A percentile compares a stretch with the other conserved stretches of the same genome.
Conservation (phyloP, 2,329 filamentous ascomycete genomes). For the Ophiostoma angusticollis region DNA sequence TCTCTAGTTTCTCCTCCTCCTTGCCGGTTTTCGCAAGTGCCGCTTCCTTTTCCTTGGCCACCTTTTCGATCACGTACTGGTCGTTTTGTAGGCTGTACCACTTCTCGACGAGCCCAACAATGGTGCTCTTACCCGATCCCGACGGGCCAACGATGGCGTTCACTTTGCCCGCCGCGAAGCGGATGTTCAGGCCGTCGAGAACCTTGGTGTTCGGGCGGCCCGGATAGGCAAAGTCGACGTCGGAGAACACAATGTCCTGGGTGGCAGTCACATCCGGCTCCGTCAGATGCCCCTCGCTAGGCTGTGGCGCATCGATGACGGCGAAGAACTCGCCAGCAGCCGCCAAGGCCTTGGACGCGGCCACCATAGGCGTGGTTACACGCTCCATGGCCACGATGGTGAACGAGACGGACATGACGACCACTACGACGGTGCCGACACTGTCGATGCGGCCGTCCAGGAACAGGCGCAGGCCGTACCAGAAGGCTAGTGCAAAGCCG, state of each 20-base stretch:
- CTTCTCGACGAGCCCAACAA: constrained; percentile 56
- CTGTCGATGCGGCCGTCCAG: constrained; percentile 32
- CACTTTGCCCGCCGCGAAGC: constrained; percentile 49
- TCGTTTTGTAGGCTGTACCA: constrained; percentile 36
- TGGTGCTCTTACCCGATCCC: constrained; percentile 62
- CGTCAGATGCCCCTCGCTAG: constrained; percentile 27
- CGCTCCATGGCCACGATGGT: constrained; percentile 43
- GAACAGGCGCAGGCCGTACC: constrained; percentile 45
- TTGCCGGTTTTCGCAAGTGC: too few species aligned
- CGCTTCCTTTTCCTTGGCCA: constrained; percentile 30
- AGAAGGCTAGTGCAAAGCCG: constrained; percentile 46
- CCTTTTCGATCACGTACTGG: constrained; percentile 38
- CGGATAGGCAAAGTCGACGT: constrained; percentile 63
- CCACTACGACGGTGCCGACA: constrained; percentile 42
- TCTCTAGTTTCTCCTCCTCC: too few species aligned
- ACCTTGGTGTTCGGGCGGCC: constrained; percentile 51
- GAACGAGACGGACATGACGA: constrained; percentile 46
- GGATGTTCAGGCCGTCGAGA: constrained; percentile 44
- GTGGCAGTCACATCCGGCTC: constrained; percentile 36
- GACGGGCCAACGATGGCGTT: constrained; percentile 64
- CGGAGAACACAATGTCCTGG: constrained; percentile 45
- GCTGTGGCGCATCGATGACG: constrained; percentile 36
- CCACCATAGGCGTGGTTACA: constrained; percentile 45
- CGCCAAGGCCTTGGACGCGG: constrained; percentile 42
- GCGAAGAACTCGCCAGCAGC: constrained; percentile 46